Conservation (phyloP, 345 rosid species). For the Eucalyptus erythrocorys region DNA sequence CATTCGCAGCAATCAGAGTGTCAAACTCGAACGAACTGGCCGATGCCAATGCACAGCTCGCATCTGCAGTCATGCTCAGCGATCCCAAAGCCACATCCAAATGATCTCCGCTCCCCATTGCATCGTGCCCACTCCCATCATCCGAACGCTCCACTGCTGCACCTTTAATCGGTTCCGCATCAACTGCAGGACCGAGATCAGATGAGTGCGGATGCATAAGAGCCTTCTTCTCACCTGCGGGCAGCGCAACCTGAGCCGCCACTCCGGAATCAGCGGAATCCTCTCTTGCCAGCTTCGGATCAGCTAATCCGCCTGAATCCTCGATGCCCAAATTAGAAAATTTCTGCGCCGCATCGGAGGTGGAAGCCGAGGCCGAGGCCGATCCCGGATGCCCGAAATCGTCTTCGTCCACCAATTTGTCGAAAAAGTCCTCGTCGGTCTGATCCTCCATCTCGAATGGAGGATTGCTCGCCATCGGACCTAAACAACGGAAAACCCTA, state of each 20-base stretch:
- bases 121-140: background rate
- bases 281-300: background rate
- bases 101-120: background rate
- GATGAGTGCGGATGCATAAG: conserved; percentile 2
- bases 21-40: conserved; percentile 5
- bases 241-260: background rate
- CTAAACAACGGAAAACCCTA: background rate
- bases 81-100: background rate
- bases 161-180: background rate
- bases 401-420: conserved; percentile 58
- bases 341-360: conserved; percentile 45
- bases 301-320: conserved; percentile 20
- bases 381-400: conserved; percentile 15
- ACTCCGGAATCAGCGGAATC: conserved; percentile 4
- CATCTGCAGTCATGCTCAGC: background rate
- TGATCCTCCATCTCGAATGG: conserved; percentile 87
- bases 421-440: conserved; percentile 96
- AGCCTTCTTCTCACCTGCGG: background rate
- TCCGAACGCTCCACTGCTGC: background rate
- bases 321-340: conserved; percentile 47
- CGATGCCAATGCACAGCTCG: background rate
- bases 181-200: conserved; percentile 1
- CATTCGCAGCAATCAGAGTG: background rate
- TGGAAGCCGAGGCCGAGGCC: background rate
- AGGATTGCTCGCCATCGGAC: conserved; percentile 74